phyloP scores from a whole-genome alignment of 257 asterid species.

The Solanum bulbocastanum region DNA sequence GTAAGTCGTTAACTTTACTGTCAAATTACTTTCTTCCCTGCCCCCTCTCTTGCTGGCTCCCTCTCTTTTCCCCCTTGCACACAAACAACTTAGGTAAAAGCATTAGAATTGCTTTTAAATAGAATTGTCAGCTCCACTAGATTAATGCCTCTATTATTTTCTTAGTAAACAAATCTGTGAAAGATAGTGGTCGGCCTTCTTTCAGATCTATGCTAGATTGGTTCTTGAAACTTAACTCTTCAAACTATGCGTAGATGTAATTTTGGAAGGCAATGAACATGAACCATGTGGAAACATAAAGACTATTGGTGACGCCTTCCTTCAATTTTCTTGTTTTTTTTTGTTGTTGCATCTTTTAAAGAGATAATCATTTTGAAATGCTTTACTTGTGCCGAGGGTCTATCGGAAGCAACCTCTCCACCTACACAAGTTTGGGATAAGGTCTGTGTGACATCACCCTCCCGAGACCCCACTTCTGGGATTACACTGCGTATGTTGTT shows the following conservation, averaged over 20 bases:
- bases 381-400: background rate
- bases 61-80: background rate
- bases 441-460: background rate
- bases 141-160: background rate
- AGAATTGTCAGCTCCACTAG: background rate
- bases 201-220: background rate
- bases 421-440: background rate
- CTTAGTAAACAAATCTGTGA: background rate
- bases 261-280: background rate
- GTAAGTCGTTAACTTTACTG: conserved; percentile 6
- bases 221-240: background rate
- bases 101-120: background rate
- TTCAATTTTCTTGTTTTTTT: background rate
- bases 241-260: background rate
- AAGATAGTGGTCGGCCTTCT: background rate
- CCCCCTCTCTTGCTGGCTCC: background rate
- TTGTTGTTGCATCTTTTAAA: background rate
- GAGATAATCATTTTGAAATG: background rate
- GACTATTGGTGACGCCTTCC: background rate
- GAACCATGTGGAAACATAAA: background rate
- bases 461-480: background rate
- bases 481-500: background rate
- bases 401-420: background rate
- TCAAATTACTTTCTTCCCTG: background rate
- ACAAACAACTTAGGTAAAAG: background rate